These are phyloP conservation scores for Agrocybe pediades DNA, from an alignment of 768 basidiomycete species.

Conservation along the genomic window DNA sequence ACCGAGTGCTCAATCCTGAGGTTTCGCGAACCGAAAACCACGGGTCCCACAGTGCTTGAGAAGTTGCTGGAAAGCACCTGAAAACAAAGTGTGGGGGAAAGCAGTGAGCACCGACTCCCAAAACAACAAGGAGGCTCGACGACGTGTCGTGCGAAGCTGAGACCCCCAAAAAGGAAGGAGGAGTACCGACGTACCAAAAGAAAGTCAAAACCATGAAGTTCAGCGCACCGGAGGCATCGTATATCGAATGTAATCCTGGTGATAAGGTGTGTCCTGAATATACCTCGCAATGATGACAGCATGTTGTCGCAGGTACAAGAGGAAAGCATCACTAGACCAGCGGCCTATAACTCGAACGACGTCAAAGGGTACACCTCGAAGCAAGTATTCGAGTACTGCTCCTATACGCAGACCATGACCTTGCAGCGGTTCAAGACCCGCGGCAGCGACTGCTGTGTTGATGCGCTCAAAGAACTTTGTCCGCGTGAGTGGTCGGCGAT, in stretches of 20 bases:
- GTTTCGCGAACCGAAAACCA: no score
- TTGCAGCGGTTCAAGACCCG: constrained; percentile 11
- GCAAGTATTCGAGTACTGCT: constrained; percentile 24
- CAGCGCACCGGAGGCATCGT: no score
- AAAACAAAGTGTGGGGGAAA: no score
- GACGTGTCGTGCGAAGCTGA: no score
- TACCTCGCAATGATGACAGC: constrained; percentile 8
- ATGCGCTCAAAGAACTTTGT: constrained; percentile 6
- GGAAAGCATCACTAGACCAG: constrained; percentile 33
- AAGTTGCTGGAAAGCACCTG: no score
- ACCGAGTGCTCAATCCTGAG: no score
- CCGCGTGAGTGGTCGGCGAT: constrained; percentile 3
- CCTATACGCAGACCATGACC: constrained; percentile 34
- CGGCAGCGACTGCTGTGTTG: neutral
- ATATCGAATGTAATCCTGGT: neutral
- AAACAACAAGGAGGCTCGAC: no score
- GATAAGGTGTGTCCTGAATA: neutral
- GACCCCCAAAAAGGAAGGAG: no score
- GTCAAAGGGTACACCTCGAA: constrained; percentile 21
- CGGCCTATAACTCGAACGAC: constrained; percentile 28
- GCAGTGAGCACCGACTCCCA: no score
- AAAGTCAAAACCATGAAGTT: no score
- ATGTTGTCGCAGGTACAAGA: constrained; percentile 29
- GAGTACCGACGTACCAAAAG: no score
- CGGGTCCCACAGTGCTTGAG: no score